A percentile compares a stretch with the other conserved stretches of the same genome.
These are phyloP conservation scores for Kuraishia borneana DNA, from an alignment of 805 yeast species.

Conservation along the genomic window DNA sequence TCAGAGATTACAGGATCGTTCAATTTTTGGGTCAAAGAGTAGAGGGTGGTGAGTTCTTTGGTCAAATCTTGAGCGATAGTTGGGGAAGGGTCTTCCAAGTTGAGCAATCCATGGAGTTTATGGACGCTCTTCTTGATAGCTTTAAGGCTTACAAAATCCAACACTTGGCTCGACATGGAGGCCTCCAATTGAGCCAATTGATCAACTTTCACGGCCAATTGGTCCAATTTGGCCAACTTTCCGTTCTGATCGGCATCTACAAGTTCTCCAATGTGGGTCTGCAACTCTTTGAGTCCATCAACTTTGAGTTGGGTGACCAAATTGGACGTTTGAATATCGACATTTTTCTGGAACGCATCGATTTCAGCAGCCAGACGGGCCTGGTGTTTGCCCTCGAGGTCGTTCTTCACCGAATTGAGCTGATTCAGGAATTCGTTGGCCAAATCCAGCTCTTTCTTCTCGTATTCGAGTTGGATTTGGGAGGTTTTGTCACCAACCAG, in stretches of 20 bases:
- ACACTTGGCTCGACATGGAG: slow-evolving; percentile 29
- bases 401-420: slow-evolving; percentile 49
- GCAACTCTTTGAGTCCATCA: slow-evolving; percentile 59
- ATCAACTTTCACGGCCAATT: slow-evolving; percentile 41
- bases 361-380: slow-evolving; percentile 52
- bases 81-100: slow-evolving; percentile 22
- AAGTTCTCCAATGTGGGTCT: slow-evolving; percentile 40
- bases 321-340: slow-evolving; percentile 65
- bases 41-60: slow-evolving; percentile 23
- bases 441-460: slow-evolving; percentile 39
- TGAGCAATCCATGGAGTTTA: slow-evolving; percentile 27
- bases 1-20: slow-evolving; percentile 21
- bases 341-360: slow-evolving; percentile 50
- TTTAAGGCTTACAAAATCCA: slow-evolving; percentile 22
- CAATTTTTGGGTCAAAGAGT: slow-evolving; percentile 23
- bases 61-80: slow-evolving; percentile 37
- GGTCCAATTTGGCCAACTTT: slow-evolving; percentile 57
- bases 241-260: slow-evolving; percentile 72
- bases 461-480: slow-evolving; percentile 17
- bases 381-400: slow-evolving; percentile 48
- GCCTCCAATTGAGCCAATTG: slow-evolving; percentile 45
- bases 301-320: slow-evolving; percentile 56
- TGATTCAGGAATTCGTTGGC: slow-evolving; percentile 49
- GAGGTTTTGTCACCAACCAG: slow-evolving; percentile 17
- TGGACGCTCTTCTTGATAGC: slow-evolving; percentile 32